Evolutionary conservation across 768 basidiomycete species (phyloP), one percentile per base, ranked within the genome.

Genomic region (Lepiota subincarnata): DNA sequence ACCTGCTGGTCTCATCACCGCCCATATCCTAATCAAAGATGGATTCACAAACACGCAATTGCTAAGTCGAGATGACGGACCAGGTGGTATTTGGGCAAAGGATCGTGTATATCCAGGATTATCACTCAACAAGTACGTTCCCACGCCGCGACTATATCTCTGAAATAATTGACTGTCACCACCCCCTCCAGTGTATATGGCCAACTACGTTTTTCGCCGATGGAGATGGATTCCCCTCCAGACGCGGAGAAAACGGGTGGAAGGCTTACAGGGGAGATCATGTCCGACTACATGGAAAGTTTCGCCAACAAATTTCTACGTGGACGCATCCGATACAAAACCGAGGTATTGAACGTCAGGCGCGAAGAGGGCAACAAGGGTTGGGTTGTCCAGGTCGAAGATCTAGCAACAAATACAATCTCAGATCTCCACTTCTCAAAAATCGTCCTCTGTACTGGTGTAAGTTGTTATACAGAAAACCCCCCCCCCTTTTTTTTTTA

Each of bases 51-150:
- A 71, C 38, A 72, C 83, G 4, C 70, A 75, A 35, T 56, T 83
- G 4, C 55, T 83, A 24, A 73, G 80, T 11, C 68, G 73, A 20
- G 81, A 83, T 59, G 65, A 57, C 16, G 66, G 70, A 0, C 65
- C 68, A 1, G 82, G 82, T 31, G 82, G 82, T 0, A 74, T 79
- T 7, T 83, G 80, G 81, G 66, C 72, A 4, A 63, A 60, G 13
- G 70, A 72, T 11, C 69, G 76, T 3, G 63, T 80, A 2, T 82
- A 82, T 62, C 74, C 77, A 0, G 75, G 73, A 1, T 64, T 83
- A 10, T 57, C 66, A 0, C 66, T 79, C 22, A 83, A 83, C 66
- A 83, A 78, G 80, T 81, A 52, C 24, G 37, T 73, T 65, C 11
- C 43, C 13, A 19, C 34, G 4, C 1, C 14, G 4, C 8, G 5